Evolutionary conservation across 768 basidiomycete species (phyloP), one percentile per base, ranked within the genome.

Genomic region (Pleurotus djamor): DNA sequence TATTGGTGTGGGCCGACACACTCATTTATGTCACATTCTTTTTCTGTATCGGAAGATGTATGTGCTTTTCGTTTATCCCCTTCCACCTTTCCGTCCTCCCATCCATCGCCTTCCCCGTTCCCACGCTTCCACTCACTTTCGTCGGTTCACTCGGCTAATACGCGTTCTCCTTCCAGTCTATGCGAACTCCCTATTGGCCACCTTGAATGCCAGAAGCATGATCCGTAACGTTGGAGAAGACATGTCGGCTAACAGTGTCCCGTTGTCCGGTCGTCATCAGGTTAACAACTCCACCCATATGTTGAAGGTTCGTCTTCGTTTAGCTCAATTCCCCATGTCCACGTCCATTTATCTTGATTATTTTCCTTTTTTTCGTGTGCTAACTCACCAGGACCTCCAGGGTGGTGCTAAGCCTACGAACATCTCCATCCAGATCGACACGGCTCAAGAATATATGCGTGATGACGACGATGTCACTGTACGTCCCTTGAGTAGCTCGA

Each of bases 351-450:
- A 16, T 45, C 21, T 28, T 28, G 21, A 28, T 28, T 28, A 28
- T 28, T 3, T n/a, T n/a, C n/a, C n/a, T n/a, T n/a, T 28, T 28
- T 28, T 28, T 28, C 21, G 21, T 28, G 21, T 28, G 21, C 21
- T 28, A 28, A 28, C 21, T 28, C 21, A 28, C 21, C 21, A 28
- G 21, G 21, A 28, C 21, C 21, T 28, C 52, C 21, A 58, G 43
- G 5, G 56, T 41, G 5, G 56, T 41, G 52, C 59, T 36, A 55
- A 80, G 63, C 76, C 77, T 48, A 77, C 79, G 51, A 81, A 81
- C 61, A 83, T 87, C 61, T 83, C 85, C 36, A 86, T 88, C 72
- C 83, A 84, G 71, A 83, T 87, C 58, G 83, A 87, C 67, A 87
- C 85, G 5, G 84, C 76, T 43, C 77, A 83, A 33, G 84, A 86